Percentiles rank a stretch among this genome's conserved stretches.
Conservation (phyloP, 1,284 basidiomycete genomes). For the Puccinia coronata region DNA sequence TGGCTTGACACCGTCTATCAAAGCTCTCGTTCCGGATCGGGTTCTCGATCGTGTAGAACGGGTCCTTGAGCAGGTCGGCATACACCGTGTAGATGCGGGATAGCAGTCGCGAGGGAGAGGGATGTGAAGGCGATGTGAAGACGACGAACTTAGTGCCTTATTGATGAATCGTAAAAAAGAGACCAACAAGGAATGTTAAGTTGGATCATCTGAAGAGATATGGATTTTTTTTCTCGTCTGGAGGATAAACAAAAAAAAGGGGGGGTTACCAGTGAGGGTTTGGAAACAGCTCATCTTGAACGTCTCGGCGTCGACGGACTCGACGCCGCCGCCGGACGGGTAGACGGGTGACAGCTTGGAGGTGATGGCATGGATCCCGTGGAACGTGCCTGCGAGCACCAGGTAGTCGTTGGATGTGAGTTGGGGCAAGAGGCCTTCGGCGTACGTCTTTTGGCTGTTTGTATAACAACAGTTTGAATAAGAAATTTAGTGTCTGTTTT, state of each 20-base stretch:
- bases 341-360: slow-evolving; percentile 82
- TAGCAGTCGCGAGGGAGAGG: slow-evolving; percentile 61
- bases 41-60: slow-evolving; percentile 98
- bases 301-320: slow-evolving; percentile 89
- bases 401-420: slow-evolving; percentile 95
- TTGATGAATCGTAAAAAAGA: background rate
- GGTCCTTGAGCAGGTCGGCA: slow-evolving; percentile 96
- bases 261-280: slow-evolving; percentile 77
- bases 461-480: too few relatives aligned
- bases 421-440: slow-evolving; percentile 76
- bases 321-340: slow-evolving; percentile 67
- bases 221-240: too few relatives aligned
- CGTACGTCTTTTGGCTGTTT: slow-evolving; percentile 41
- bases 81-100: slow-evolving; percentile 57
- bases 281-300: slow-evolving; percentile 87
- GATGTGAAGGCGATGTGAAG: slow-evolving; percentile 75
- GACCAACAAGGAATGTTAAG: too few relatives aligned
- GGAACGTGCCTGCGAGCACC: slow-evolving; percentile 92
- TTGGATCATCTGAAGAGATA: too few relatives aligned
- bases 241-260: background rate
- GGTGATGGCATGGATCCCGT: slow-evolving; percentile 97
- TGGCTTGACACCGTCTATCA: slow-evolving; percentile 62
- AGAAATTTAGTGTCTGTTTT: too few relatives aligned
- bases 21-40: slow-evolving; percentile 90
- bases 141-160: slow-evolving; percentile 98